These are phyloP conservation scores for Juncus inflexus DNA, from an alignment of 176 grass and related monocot genomes.

Conservation along the genomic window DNA sequence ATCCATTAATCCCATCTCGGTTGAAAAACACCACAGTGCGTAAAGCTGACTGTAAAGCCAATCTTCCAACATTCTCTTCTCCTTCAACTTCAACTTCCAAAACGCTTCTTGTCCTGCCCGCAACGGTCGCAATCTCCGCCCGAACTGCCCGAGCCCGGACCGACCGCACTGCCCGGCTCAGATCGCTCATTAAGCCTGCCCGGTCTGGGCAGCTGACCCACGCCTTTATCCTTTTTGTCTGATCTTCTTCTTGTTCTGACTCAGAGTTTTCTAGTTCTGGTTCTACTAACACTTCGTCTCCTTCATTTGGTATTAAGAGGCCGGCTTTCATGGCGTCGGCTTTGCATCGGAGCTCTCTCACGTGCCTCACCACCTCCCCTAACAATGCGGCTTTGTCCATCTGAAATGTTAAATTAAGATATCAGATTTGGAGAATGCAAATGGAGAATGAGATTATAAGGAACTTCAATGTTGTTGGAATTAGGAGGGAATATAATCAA, in stretches of 20 bases:
- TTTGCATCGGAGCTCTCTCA: slow-evolving; percentile 59
- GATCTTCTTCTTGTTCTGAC: slow-evolving; percentile 14
- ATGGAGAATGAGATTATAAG: not conserved
- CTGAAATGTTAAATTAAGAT: slow-evolving; percentile 21
- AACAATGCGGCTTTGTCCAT: slow-evolving; percentile 97
- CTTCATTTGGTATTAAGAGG: slow-evolving; percentile 49
- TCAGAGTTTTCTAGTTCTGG: slow-evolving; percentile 28
- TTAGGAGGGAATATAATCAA: not conserved
- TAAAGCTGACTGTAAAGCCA: slow-evolving; percentile 65
- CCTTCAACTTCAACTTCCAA: slow-evolving; percentile 53
- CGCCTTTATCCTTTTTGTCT: slow-evolving; percentile 39
- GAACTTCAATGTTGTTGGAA: not conserved
- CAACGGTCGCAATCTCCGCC: slow-evolving; percentile 79
- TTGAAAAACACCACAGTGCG: slow-evolving; percentile 61
- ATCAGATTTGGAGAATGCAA: not conserved
- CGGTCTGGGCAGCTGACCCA: slow-evolving; percentile 89
- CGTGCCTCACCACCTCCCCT: slow-evolving; percentile 90
- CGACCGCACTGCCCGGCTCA: slow-evolving; percentile 61
- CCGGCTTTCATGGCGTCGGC: slow-evolving; percentile 48
- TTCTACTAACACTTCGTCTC: slow-evolving; percentile 70
- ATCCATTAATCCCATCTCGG: slow-evolving; percentile 32
- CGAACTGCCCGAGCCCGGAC: slow-evolving; percentile 66
- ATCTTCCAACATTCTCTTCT: slow-evolving; percentile 4
- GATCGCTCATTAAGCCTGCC: slow-evolving; percentile 77
- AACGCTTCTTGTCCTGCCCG: slow-evolving; percentile 60